A percentile compares a stretch with the other conserved stretches of the same genome.
Conservation (phyloP, 148 eudicot species). For the Vaccinium corymbosum region DNA sequence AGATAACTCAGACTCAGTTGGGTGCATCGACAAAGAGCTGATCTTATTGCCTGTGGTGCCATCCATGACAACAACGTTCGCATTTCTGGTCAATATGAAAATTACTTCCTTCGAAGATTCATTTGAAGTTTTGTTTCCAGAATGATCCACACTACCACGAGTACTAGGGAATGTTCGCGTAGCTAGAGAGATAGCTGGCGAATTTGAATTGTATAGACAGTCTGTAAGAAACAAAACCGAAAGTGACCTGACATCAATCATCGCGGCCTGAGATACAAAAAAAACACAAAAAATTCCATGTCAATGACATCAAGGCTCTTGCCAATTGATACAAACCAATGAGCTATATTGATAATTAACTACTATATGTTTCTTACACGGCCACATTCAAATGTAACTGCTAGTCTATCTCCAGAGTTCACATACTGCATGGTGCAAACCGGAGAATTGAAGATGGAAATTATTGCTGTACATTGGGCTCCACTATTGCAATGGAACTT, state of each 20-base stretch:
- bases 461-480: conserved; percentile 51
- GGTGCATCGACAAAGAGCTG: conserved; percentile 37
- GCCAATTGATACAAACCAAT: conserved; percentile 1
- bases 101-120: conserved; percentile 42
- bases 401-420: conserved; percentile 62
- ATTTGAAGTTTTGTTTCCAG: conserved; percentile 29
- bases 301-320: background rate
- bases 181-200: conserved; percentile 51
- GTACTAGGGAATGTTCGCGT: conserved; percentile 31
- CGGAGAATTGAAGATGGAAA: conserved; percentile 59
- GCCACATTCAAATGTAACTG: conserved; percentile 70
- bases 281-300: background rate
- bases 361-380: conserved; percentile 43
- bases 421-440: conserved; percentile 55
- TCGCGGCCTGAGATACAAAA: conserved; percentile 57
- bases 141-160: conserved; percentile 30
- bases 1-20: conserved; percentile 41
- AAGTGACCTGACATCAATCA: conserved; percentile 55
- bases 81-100: conserved; percentile 57
- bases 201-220: conserved; percentile 42
- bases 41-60: conserved; percentile 54
- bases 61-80: conserved; percentile 46
- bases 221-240: conserved; percentile 69
- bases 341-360: background rate
- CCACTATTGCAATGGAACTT: conserved; percentile 35